Conservation (phyloP, 768 basidiomycete genomes). For the Xerocomus brunneocitrinus region DNA sequence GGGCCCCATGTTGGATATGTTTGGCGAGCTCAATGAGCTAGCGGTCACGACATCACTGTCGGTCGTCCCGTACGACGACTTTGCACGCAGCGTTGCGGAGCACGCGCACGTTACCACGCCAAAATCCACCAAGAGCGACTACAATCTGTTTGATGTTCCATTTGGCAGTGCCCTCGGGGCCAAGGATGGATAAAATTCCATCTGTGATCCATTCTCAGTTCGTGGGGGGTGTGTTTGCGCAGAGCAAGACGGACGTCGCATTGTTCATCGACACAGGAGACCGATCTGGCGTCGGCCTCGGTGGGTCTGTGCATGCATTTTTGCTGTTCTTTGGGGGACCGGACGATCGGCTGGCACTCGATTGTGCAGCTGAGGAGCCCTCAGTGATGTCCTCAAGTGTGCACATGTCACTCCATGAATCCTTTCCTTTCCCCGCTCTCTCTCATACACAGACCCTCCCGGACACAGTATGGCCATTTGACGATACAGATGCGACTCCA, state of each 20-base stretch:
- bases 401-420: neutral
- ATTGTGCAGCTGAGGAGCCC: conserved; percentile 50
- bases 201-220: conserved; percentile 67
- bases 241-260: conserved; percentile 71
- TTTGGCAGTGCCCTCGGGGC: conserved; percentile 34
- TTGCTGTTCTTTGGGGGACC: conserved; percentile 93
- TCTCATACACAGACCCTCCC: conserved; percentile 29
- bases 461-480: conserved; percentile 64
- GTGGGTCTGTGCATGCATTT: conserved; percentile 55
- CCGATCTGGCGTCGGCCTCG: conserved; percentile 14
- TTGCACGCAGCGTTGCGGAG: conserved; percentile 63
- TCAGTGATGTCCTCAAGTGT: conserved; percentile 8
- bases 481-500: conserved; percentile 64
- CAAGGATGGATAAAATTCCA: conserved; percentile 37
- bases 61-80: conserved; percentile 73
- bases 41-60: conserved; percentile 59
- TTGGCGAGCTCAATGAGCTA: conserved; percentile 66
- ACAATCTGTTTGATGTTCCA: conserved; percentile 69
- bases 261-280: conserved; percentile 72
- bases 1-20: conserved; percentile 69
- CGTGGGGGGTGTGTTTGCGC: conserved; percentile 72
- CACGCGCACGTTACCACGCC: conserved; percentile 29
- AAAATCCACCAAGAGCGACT: conserved; percentile 14
- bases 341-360: conserved; percentile 83
- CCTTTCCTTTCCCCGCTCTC: neutral